Evolutionary conservation across 768 basidiomycete genomes (phyloP).

Genomic region (Phaeotremella fagi): DNA sequence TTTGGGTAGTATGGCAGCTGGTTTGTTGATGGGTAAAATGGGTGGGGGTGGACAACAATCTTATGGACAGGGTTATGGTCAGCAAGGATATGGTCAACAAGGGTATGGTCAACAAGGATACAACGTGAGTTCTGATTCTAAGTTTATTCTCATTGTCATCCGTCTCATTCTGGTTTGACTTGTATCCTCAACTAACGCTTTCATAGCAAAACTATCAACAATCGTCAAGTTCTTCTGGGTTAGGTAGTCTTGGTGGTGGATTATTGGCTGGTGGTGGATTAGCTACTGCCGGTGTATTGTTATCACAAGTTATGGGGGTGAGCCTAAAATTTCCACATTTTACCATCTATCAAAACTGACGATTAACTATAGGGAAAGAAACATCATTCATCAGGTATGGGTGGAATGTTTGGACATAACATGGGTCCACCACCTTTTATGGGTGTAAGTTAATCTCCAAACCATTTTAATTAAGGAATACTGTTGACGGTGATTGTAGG

Average conservation of each 20-base stretch:
- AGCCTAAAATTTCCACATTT: not conserved
- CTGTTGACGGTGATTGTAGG: conserved; percentile 3
- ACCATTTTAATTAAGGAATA: no score
- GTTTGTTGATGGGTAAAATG: conserved; percentile 9
- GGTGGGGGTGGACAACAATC: not conserved
- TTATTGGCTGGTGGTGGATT: conserved; percentile 9
- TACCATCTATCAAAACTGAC: not conserved
- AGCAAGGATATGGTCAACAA: conserved; percentile 1
- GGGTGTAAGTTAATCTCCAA: no score
- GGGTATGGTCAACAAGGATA: conserved; percentile 10
- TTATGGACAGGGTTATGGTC: not conserved
- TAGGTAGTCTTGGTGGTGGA: conserved; percentile 7
- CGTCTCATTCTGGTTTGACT: no score
- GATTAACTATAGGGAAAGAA: not conserved
- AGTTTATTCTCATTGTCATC: not conserved
- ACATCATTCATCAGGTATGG: not conserved
- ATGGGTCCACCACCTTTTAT: conserved; percentile 32
- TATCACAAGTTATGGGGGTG: conserved; percentile 1
- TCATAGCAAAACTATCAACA: conserved; percentile 9
- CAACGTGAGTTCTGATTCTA: not conserved
- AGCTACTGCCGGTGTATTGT: conserved; percentile 5
- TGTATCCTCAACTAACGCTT: no score
- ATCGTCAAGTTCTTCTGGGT: not conserved
- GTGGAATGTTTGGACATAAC: conserved; percentile 7
- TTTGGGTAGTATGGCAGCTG: conserved; percentile 19